Conservation (phyloP, 2,329 filamentous ascomycete species). For the Pestalotiopsis sp. region DNA sequence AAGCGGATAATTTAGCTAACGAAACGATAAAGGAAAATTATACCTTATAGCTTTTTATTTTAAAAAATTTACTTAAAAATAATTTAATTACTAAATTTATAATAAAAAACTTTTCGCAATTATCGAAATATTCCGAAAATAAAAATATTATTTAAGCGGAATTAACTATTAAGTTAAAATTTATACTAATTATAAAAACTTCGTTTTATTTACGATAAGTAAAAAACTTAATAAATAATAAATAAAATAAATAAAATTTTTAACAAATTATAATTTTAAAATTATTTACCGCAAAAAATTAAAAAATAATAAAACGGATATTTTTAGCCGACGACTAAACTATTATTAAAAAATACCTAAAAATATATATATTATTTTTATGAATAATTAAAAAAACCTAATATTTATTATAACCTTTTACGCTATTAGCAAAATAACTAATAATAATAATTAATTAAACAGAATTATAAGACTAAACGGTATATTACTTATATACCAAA, state of each 20-base stretch:
- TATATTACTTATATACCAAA: background rate
- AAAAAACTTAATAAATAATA: no score
- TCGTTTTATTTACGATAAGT: no score
- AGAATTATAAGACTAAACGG: no score
- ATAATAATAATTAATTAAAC: background rate
- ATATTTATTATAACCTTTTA: no score
- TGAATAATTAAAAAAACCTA: background rate
- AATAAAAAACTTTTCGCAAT: background rate
- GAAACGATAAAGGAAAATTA: no score
- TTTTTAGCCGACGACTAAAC: background rate
- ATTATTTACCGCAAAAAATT: background rate
- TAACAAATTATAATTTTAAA: no score
- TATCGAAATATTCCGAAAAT: no score
- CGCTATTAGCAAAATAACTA: slow-evolving; percentile 9
- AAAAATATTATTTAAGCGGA: no score
- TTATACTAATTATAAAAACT: background rate
- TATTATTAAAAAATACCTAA: background rate
- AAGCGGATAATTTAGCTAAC: no score
- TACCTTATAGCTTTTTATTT: no score
- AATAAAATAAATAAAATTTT: no score
- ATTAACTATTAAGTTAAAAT: background rate
- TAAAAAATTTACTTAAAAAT: background rate
- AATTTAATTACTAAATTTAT: background rate
- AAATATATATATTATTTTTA: slow-evolving; percentile 2
- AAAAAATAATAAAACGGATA: background rate